phyloP scores from a whole-genome alignment of 345 rosid genomes.

The Eucalyptus leucophloia region DNA sequence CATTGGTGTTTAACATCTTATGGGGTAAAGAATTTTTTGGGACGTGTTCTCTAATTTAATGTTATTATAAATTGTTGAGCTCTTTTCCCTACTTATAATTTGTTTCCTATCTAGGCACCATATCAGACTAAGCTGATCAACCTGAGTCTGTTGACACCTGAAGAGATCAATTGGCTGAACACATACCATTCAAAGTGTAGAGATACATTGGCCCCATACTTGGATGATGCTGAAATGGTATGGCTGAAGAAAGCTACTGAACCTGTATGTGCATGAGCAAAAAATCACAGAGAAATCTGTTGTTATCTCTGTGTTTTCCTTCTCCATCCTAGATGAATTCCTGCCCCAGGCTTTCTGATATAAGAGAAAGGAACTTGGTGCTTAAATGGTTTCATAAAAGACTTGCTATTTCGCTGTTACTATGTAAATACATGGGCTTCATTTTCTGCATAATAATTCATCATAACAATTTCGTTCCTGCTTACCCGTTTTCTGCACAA shows the following conservation, averaged over 20 bases:
- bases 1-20: neutral
- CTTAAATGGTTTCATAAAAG: neutral
- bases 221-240: slow-evolving; percentile 60
- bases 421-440: neutral
- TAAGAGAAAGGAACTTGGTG: neutral
- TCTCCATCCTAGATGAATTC: neutral
- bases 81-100: neutral
- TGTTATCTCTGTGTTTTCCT: neutral
- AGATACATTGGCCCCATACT: slow-evolving; percentile 51
- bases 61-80: neutral
- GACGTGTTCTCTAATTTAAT: neutral
- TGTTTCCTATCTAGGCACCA: slow-evolving; percentile 42
- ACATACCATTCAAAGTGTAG: slow-evolving; percentile 67
- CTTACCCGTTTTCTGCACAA: neutral
- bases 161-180: slow-evolving; percentile 77
- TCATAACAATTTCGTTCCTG: neutral
- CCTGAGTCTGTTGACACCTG: slow-evolving; percentile 32
- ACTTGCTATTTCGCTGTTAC: neutral
- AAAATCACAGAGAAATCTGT: neutral
- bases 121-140: slow-evolving; percentile 83
- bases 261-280: slow-evolving; percentile 27
- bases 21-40: neutral
- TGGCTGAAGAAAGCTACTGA: slow-evolving; percentile 94
- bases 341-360: neutral
- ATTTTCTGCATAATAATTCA: neutral